Base-by-base conservation (phyloP, 2,329 filamentous ascomycete species). In the Fusarium compactum region DNA sequence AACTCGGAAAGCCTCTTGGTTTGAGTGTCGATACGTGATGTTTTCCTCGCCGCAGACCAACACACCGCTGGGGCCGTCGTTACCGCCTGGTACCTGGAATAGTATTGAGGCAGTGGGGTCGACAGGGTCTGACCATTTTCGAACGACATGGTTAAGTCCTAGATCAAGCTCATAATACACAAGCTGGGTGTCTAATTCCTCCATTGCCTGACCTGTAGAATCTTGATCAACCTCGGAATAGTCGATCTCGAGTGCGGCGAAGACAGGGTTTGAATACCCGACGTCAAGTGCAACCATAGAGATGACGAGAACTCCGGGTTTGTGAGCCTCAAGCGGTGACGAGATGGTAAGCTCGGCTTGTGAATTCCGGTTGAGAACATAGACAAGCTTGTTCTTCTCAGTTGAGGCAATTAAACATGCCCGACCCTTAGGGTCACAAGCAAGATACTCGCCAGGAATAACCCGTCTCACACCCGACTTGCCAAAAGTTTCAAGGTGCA, bases 351-450 rank as follows among this genome's bases (percentile, higher is more conserved):
- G 89, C 80, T 97, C 93, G 20, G 95, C 95, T 81, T 98, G 94
- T 5, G 94, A 89, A 82, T 97, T 97, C 71, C 97, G 91, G 81
- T 98, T 98, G 73, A 99, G 86, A 76, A 99, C 95, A 82, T 99
- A 99, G 73, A 99, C 96, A 60, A 99, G 91, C 84, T 99, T 99
- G 84, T 98, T 99, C 87, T 99, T 99, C 83, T 99, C 97, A 58
- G 95, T 87, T 8, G 95, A 95, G 12, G 96, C 94, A 67, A 98
- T 93, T 78, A 99, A 87, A 78, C 95, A 97, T 58, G 97, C 97
- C 83, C 96, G 90, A 59, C 96, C 96, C 81, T 97, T 97, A 29
- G 96, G 96, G 77, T 99, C 96, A 55, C 94, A 93, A 9, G 95
- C 96, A 29, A 99, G 88, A 77, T 98, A 99, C 80, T 99, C 94